Evolutionary conservation across 495 filamentous ascomycete species (phyloP).

Genomic region (Platismatia glauca): DNA sequence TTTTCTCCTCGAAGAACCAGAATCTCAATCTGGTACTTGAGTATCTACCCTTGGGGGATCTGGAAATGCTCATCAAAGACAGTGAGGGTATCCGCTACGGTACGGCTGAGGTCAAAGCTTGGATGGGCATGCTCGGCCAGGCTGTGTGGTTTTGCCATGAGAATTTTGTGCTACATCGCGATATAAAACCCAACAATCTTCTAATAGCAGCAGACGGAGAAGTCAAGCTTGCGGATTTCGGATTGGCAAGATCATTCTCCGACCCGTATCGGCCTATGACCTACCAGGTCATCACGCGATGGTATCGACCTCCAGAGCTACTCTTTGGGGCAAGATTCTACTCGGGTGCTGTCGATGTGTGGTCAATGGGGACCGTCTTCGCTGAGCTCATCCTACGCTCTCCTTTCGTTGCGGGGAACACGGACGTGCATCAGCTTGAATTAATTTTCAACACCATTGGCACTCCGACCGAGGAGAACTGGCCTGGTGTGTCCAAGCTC

Average conservation of each 20-base stretch:
- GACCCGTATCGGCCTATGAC: constrained; percentile 89
- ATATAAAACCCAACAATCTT: constrained; percentile 99
- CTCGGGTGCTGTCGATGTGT: constrained; percentile 83
- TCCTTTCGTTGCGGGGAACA: constrained; percentile 70
- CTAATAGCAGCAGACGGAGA: constrained; percentile 87
- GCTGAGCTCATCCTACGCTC: constrained; percentile 79
- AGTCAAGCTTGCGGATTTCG: constrained; percentile 96
- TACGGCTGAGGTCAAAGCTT: constrained; percentile 86
- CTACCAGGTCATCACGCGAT: constrained; percentile 87
- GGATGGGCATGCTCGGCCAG: constrained; percentile 94
- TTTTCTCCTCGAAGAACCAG: constrained; percentile 86
- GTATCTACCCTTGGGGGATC: constrained; percentile 79
- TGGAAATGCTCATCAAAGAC: constrained; percentile 89
- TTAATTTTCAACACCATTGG: constrained; percentile 79
- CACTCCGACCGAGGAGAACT: constrained; percentile 87
- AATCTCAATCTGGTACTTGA: constrained; percentile 94
- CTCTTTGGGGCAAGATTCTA: constrained; percentile 86
- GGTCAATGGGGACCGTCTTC: constrained; percentile 89
- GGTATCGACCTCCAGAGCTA: constrained; percentile 93
- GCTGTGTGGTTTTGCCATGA: constrained; percentile 96
- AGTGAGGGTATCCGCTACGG: constrained; percentile 61
- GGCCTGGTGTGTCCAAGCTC: constrained; percentile 81
- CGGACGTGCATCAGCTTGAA: constrained; percentile 69
- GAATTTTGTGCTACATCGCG: constrained; percentile 87
- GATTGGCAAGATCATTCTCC: constrained; percentile 77